Evolutionary conservation across 148 eudicot genomes (phyloP), one percentile per base, ranked within the genome.

Genomic region (Nepenthes mirabilis): DNA sequence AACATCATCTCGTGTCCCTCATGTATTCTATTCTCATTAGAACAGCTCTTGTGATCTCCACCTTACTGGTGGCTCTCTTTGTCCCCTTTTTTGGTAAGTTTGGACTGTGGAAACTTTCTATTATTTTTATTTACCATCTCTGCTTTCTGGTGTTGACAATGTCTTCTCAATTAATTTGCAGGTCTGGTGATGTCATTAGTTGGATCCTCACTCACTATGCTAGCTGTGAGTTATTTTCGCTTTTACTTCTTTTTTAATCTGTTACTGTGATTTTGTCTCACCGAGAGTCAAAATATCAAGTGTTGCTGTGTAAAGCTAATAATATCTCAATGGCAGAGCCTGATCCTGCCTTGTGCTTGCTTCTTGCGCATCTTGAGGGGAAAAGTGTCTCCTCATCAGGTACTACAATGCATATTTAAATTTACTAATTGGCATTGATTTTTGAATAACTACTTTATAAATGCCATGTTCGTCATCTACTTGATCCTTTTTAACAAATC

Each of bases 151-250:
- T 64, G 13, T 9, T 52, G 47, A 33, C 14, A 32, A 12, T 57
- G 9, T 34, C 1, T 60, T 54, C 33, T 4, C 50, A 34, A 34
- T 40, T 12, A 35, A 54, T 53, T 62, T 67, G 62, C 82, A 90
- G 97, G 93, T 74, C 82, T 91, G 57, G 84, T 91, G 74, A 83
- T 88, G 91, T 83, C 97, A 57, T 65, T 91, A 53, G 87, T 91
- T 43, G 97, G 97, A 63, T 91, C 97, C 33, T 68, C 85, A 50
- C 81, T 91, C 34, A 87, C 95, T 47, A 80, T 91, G 88, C 93
- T 91, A 58, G 91, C 87, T 49, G 97, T 91, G 79, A 72, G 82
- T 76, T 32, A 34, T 64, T 34, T 45, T 9, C 11, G 34, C 2
- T 48, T 35, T 47, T 47, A 14, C n/a, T 34, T 43, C 23, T 47